Base-by-base conservation (phyloP, 108 stramenopile species). In the Nannochloropsis oceanica region DNA sequence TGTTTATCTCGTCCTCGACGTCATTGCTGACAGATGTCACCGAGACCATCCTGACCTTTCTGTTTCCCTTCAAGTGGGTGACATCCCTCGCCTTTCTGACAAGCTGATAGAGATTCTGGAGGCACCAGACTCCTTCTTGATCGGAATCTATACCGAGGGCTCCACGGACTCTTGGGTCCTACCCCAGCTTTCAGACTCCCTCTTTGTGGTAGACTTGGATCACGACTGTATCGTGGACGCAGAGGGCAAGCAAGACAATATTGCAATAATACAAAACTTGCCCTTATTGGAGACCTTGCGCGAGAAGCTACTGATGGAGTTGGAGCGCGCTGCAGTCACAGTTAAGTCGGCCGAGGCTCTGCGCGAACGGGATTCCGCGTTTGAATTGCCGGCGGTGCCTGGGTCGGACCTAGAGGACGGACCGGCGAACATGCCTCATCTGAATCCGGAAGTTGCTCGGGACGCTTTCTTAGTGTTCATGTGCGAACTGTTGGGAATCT, bases 101-200 rank as follows among this genome's bases (percentile, higher is more conserved):
- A 88, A 87, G 5, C 25, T 91, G 44, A 43, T 44, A 12, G 90
- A 44, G 43, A 84, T 80, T 83, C 84, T 91, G 25, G 90, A 91
- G n/a, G 86, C 85, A 83, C 91, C 91, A 11, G 91, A 89, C 12
- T 89, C 88, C 24, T 90, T 90, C 87, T 84, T 91, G 83, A 86
- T 90, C 27, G 91, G 91, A 25, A 90, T 91, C 79, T 43, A 73
- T 73, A 73, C 27, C 83, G 79, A 43, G 79, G 26, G 43, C n/a
- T 14, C 85, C 22, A 80, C n/a, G 42, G 82, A 18, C 27, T 42
- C 13, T 12, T 13, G 42, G 82, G 43, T 20, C n/a, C 25, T 24
- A 43, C 82, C 42, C 44, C 43, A 44, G 80, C 26, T 81, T 25
- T 27, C 26, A 8, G 80, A 81, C 80, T 26, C 26, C 25, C 80